Percentiles rank a stretch among this genome's conserved stretches.
Evolutionary conservation across 768 basidiomycete species (phyloP).

Genomic region (Leccinum obscurum): DNA sequence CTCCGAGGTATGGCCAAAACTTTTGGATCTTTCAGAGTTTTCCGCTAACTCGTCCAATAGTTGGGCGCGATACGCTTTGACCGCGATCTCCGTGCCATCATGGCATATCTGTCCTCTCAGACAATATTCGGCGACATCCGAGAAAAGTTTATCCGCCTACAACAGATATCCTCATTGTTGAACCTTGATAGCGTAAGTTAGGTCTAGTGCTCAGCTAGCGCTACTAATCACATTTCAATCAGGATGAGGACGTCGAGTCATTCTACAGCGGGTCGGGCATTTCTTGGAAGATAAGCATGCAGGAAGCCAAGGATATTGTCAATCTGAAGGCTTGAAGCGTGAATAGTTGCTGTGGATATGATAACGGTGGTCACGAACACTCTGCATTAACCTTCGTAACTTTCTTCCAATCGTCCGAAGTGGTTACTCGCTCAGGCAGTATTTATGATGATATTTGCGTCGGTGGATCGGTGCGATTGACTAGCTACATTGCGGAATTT

Average conservation of each 20-base stretch:
- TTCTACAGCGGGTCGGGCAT: constrained; percentile 95
- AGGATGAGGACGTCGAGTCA: constrained; percentile 95
- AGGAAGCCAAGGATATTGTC: constrained; percentile 73
- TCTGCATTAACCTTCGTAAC: background rate
- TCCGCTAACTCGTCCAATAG: constrained; percentile 41
- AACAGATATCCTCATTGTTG: constrained; percentile 89
- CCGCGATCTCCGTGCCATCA: constrained; percentile 83
- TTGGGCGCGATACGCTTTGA: constrained; percentile 96
- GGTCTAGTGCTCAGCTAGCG: background rate
- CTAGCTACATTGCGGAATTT: background rate
- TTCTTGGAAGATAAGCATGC: constrained; percentile 76
- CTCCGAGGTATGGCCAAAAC: constrained; percentile 64
- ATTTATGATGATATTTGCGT: background rate
- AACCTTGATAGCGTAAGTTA: constrained; percentile 73
- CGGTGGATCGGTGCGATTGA: background rate
- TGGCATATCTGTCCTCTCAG: constrained; percentile 82
- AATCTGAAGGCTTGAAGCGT: constrained; percentile 48
- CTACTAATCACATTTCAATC: constrained; percentile 9
- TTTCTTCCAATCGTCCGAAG: background rate
- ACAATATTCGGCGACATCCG: constrained; percentile 87
- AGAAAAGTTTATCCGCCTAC: constrained; percentile 88
- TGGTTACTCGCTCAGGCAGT: background rate
- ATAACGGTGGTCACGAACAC: background rate
- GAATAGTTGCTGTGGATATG: background rate
- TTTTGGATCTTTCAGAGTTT: background rate